A percentile compares a stretch with the other conserved stretches of the same genome.
phyloP scores from a whole-genome alignment of 441 rosid species.

The Pelargonium fulgidum region DNA sequence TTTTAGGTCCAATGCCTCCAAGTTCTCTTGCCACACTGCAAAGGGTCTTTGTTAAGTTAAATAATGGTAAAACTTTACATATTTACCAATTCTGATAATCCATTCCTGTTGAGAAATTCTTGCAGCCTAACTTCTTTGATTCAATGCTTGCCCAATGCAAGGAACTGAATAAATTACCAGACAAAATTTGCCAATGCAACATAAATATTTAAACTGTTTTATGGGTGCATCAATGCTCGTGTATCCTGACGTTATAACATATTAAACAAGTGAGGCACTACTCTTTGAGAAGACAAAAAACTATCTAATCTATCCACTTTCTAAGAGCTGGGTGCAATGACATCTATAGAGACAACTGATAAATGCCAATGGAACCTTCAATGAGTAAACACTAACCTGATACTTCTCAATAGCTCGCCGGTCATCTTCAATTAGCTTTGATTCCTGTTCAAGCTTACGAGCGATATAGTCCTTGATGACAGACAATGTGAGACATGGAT shows the following conservation, averaged over 20 bases:
- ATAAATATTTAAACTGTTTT: neutral
- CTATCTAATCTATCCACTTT: conserved; percentile 5
- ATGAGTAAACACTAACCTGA: conserved; percentile 51
- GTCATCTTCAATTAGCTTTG: conserved; percentile 87
- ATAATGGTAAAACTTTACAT: neutral
- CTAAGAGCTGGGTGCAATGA: conserved; percentile 7
- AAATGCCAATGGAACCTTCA: conserved; percentile 9
- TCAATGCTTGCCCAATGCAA: neutral
- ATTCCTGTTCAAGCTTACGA: conserved; percentile 91
- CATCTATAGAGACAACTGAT: neutral
- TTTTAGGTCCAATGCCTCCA: neutral
- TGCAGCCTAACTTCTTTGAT: neutral
- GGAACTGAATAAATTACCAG: neutral
- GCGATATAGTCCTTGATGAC: conserved; percentile 93
- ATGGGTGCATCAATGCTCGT: neutral
- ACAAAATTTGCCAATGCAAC: neutral
- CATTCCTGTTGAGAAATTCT: neutral
- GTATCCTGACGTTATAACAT: neutral
- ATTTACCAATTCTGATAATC: neutral
- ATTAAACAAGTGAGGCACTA: neutral
- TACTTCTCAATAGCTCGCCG: conserved; percentile 82
- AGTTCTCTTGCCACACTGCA: neutral
- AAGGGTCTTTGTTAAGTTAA: neutral
- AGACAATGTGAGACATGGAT: conserved; percentile 89
- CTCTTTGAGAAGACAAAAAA: neutral